phyloP scores from a whole-genome alignment of 768 basidiomycete genomes.

The Xerocomus spinulosus region DNA sequence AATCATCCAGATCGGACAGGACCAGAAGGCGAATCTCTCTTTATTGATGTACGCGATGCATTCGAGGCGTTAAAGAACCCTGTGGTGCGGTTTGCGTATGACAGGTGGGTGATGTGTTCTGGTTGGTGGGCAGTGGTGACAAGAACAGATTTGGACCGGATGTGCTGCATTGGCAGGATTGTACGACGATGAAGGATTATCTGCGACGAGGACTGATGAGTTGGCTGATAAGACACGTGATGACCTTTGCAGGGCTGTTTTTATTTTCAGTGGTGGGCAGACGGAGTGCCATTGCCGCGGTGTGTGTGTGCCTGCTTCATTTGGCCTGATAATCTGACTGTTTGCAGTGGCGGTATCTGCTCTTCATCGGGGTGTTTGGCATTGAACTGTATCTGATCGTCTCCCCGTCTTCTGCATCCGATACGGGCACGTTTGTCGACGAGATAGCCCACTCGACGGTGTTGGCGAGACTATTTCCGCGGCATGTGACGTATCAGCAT shows the following conservation, averaged over 20 bases:
- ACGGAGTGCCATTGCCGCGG: constrained; percentile 58
- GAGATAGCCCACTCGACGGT: constrained; percentile 22
- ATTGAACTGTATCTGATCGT: constrained; percentile 65
- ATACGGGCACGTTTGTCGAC: constrained; percentile 24
- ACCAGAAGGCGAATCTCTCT: constrained; percentile 51
- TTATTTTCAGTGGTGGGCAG: constrained; percentile 61
- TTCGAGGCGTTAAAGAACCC: constrained; percentile 80
- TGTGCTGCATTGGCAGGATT: constrained; percentile 62
- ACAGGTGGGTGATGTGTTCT: constrained; percentile 52
- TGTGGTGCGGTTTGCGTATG: constrained; percentile 77
- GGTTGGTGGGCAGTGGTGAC: background rate
- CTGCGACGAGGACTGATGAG: constrained; percentile 59
- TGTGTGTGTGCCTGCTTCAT: constrained; percentile 46
- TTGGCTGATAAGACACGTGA: constrained; percentile 63
- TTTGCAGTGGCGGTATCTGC: constrained; percentile 76
- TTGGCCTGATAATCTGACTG: too few relatives aligned
- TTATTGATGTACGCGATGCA: constrained; percentile 67
- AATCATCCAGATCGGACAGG: constrained; percentile 76
- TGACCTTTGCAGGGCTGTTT: constrained; percentile 52
- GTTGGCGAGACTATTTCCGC: constrained; percentile 49
- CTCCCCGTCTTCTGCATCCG: constrained; percentile 10
- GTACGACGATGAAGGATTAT: constrained; percentile 66
- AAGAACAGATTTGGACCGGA: constrained; percentile 70
- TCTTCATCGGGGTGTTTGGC: constrained; percentile 58
- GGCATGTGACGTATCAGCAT: constrained; percentile 70